Conservation (phyloP, 495 filamentous ascomycete genomes). For the Talaromyces thailandensis region DNA sequence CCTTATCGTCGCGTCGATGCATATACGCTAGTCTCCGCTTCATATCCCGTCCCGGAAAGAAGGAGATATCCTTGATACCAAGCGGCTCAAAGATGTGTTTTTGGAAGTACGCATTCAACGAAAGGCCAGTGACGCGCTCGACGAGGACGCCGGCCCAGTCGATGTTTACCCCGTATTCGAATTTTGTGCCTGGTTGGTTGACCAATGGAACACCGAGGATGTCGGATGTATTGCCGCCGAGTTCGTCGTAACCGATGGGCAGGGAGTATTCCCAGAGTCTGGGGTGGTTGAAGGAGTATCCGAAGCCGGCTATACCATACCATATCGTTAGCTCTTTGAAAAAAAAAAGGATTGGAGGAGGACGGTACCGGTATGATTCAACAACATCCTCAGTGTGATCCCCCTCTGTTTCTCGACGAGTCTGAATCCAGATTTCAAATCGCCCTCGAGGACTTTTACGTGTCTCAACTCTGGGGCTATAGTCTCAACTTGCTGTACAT, state of each 20-base stretch:
- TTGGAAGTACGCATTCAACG: slow-evolving; percentile 44
- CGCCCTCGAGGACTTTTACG: slow-evolving; percentile 31
- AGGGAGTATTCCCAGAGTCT: not conserved
- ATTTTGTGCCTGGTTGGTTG: slow-evolving; percentile 44
- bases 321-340: not conserved
- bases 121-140: slow-evolving; percentile 38
- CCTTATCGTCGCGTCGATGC: slow-evolving; percentile 21
- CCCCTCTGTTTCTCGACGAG: slow-evolving; percentile 38
- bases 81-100: slow-evolving; percentile 47
- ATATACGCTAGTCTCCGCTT: slow-evolving; percentile 35
- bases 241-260: slow-evolving; percentile 37
- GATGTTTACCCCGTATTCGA: slow-evolving; percentile 46
- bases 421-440: slow-evolving; percentile 16
- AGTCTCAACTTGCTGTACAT: slow-evolving; percentile 33
- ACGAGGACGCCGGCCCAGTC: slow-evolving; percentile 49
- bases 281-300: slow-evolving; percentile 2
- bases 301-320: not conserved
- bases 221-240: slow-evolving; percentile 11
- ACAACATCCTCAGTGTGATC: slow-evolving; percentile 50
- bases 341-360: not conserved
- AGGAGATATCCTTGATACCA: slow-evolving; percentile 35
- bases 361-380: slow-evolving; percentile 41
- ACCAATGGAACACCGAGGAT: slow-evolving; percentile 37
- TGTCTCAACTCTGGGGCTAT: slow-evolving; percentile 38
- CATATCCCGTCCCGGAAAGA: slow-evolving; percentile 44